phyloP scores from a whole-genome alignment of 805 yeast species.

The Cyberlindnera euphorbiae region DNA sequence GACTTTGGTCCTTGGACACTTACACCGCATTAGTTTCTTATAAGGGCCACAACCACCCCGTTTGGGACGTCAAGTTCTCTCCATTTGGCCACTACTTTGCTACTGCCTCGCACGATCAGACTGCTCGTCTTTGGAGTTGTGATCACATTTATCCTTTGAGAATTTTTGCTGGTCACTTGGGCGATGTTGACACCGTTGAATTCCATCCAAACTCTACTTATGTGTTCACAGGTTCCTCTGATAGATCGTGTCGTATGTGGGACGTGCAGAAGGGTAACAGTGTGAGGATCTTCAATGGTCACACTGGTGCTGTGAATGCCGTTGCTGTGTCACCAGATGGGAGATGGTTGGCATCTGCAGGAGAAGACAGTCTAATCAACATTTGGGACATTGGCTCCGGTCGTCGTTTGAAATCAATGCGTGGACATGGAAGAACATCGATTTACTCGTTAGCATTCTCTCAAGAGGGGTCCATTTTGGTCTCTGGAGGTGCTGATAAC shows the following conservation, averaged over 20 bases:
- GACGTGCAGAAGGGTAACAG: constrained; percentile 85
- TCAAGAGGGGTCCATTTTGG: constrained; percentile 81
- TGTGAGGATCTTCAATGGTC: constrained; percentile 90
- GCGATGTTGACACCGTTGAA: constrained; percentile 91
- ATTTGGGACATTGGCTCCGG: constrained; percentile 96
- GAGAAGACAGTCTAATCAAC: constrained; percentile 84
- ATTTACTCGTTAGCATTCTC: constrained; percentile 83
- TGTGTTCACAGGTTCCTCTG: constrained; percentile 91
- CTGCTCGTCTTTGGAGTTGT: constrained; percentile 96
- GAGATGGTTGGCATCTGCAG: constrained; percentile 91
- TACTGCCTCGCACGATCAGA: constrained; percentile 97
- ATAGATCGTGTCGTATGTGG: constrained; percentile 98
- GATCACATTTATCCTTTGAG: constrained; percentile 96
- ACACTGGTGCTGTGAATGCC: constrained; percentile 81
- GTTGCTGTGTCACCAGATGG: constrained; percentile 95
- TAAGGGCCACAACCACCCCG: constrained; percentile 93
- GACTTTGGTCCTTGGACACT: constrained; percentile 93
- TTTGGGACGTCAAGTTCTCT: constrained; percentile 94
- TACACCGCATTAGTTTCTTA: constrained; percentile 86
- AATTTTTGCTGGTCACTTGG: constrained; percentile 94
- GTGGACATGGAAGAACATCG: constrained; percentile 88
- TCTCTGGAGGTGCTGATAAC: constrained; percentile 89
- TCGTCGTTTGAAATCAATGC: constrained; percentile 80
- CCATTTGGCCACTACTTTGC: constrained; percentile 97
- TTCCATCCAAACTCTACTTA: constrained; percentile 97